Conservation (phyloP, 108 stramenopile species). For the Nitzschia inconspicua region DNA sequence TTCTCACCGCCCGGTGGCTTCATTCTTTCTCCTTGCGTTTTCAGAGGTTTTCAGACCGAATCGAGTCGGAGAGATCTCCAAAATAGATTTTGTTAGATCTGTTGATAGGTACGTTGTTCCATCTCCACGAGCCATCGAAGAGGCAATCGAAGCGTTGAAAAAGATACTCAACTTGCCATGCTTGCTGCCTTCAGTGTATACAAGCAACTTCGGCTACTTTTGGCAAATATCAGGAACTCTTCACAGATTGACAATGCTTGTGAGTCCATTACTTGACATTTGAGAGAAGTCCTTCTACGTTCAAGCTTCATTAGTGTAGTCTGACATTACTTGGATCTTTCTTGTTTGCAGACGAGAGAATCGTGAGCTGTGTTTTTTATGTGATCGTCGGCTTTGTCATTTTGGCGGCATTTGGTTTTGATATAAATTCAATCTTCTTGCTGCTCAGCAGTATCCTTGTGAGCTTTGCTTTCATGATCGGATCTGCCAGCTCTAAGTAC, state of each 20-base stretch:
- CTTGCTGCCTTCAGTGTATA: slow-evolving; percentile 47
- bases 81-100: slow-evolving; percentile 38
- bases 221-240: slow-evolving; percentile 60
- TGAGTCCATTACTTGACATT: slow-evolving; percentile 3
- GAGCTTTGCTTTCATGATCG: slow-evolving; percentile 64
- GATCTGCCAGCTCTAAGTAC: slow-evolving; percentile 63
- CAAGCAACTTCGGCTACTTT: slow-evolving; percentile 60
- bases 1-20: too few species aligned
- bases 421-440: slow-evolving; percentile 31
- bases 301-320: too few species aligned
- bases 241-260: slow-evolving; percentile 53
- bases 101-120: slow-evolving; percentile 9
- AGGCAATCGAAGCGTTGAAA: not conserved
- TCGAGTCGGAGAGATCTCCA: slow-evolving; percentile 40
- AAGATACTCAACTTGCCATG: slow-evolving; percentile 10
- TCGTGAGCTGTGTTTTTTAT: slow-evolving; percentile 58
- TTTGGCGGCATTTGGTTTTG: slow-evolving; percentile 36
- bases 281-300: too few species aligned
- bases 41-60: slow-evolving; percentile 60
- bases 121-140: not conserved
- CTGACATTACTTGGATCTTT: slow-evolving; percentile 37
- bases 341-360: slow-evolving; percentile 35
- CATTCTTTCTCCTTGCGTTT: too few species aligned
- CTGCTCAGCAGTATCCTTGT: slow-evolving; percentile 38
- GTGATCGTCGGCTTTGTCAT: slow-evolving; percentile 36